Evolutionary conservation across 139 green algal genomes (phyloP).

Genomic region (Picochlorum sp.): DNA sequence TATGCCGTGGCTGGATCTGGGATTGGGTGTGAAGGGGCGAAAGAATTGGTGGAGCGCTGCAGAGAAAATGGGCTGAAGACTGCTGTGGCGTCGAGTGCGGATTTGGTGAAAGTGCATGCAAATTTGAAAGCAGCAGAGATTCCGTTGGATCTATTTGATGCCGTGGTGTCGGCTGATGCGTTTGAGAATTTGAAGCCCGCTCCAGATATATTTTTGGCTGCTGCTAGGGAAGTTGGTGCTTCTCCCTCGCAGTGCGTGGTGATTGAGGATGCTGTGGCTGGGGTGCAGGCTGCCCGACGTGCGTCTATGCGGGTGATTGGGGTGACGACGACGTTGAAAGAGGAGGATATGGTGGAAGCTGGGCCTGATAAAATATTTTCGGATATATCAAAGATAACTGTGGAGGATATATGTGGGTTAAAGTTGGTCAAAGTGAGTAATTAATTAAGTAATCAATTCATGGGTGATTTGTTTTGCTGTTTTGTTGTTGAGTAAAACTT

Average conservation of each 20-base stretch:
- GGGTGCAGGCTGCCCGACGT: slow-evolving; percentile 45
- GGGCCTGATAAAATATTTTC: slow-evolving; percentile 27
- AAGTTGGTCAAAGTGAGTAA: too few relatives aligned
- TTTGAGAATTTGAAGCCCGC: slow-evolving; percentile 49
- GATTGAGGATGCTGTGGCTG: slow-evolving; percentile 57
- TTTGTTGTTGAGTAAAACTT: too few relatives aligned
- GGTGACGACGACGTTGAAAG: slow-evolving; percentile 42
- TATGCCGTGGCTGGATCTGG: slow-evolving; percentile 17
- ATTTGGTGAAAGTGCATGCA: slow-evolving; percentile 59
- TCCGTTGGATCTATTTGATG: slow-evolving; percentile 34
- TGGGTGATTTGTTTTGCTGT: too few relatives aligned
- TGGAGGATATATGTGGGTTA: slow-evolving; percentile 4
- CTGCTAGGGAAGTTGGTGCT: slow-evolving; percentile 34
- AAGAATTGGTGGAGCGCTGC: slow-evolving; percentile 43
- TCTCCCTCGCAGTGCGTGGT: slow-evolving; percentile 44
- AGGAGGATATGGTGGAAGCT: slow-evolving; percentile 17
- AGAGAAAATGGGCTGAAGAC: slow-evolving; percentile 39
- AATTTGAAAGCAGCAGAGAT: slow-evolving; percentile 51
- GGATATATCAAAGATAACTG: slow-evolving; percentile 30
- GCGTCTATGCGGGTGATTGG: slow-evolving; percentile 48
- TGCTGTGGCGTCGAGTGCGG: slow-evolving; percentile 55
- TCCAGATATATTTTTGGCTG: slow-evolving; percentile 64
- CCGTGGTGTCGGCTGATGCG: slow-evolving; percentile 47
- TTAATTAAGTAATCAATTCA: too few relatives aligned
- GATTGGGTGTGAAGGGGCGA: slow-evolving; percentile 34